Conservation (phyloP, 1,284 basidiomycete species). For the Tilletia caries region DNA sequence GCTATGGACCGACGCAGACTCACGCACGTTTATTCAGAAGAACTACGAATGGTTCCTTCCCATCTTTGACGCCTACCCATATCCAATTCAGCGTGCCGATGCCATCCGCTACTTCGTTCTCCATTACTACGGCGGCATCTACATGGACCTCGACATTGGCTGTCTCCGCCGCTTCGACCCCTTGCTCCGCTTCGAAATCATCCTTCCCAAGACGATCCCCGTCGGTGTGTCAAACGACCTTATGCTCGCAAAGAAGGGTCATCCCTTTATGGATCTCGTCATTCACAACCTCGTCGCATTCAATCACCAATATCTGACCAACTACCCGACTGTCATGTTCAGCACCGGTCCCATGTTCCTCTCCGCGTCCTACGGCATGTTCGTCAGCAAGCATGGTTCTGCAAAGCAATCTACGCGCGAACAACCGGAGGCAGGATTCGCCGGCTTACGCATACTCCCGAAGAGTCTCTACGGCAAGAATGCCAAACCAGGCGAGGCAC, state of each 20-base stretch:
- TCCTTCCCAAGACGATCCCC: constrained; percentile 90
- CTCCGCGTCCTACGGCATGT: constrained; percentile 47
- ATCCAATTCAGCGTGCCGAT: constrained; percentile 93
- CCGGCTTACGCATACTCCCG: constrained; percentile 73
- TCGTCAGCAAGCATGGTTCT: constrained; percentile 69
- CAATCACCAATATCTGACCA: constrained; percentile 85
- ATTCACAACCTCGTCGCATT: constrained; percentile 87
- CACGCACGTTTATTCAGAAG: constrained; percentile 81
- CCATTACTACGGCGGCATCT: constrained; percentile 85
- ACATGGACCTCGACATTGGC: constrained; percentile 95
- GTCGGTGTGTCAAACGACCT: constrained; percentile 87
- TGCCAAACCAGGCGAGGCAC: constrained; percentile 74
- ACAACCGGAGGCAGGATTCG: constrained; percentile 64
- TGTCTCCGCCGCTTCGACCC: constrained; percentile 86
- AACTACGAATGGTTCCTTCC: constrained; percentile 89
- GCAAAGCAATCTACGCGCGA: constrained; percentile 79
- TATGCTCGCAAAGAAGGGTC: constrained; percentile 80
- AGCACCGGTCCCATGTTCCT: constrained; percentile 71
- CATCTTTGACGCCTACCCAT: constrained; percentile 87
- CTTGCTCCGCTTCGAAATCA: constrained; percentile 79
- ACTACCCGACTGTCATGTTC: constrained; percentile 99
- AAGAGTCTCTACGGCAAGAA: constrained; percentile 96
- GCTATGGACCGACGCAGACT: constrained; percentile 90
- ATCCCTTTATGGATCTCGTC: constrained; percentile 86
- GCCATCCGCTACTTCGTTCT: constrained; percentile 97